Conservation (phyloP, 495 filamentous ascomycete genomes). For the Achaetomiella virescens region DNA sequence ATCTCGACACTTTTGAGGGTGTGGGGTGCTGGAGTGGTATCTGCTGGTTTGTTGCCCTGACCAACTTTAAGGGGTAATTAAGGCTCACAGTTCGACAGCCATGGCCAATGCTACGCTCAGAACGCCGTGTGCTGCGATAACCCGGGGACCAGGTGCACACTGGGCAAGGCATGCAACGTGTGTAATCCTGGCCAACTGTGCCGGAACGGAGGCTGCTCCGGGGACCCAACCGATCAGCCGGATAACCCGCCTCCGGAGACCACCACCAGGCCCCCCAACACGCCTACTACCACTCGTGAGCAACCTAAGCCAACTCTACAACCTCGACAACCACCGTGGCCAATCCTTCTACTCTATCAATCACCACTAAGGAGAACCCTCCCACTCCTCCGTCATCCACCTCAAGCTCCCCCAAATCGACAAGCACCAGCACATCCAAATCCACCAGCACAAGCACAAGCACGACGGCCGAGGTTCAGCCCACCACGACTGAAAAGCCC, state of each 20-base stretch:
- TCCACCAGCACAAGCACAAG: background rate
- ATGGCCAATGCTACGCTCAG: background rate
- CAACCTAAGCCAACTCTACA: no score
- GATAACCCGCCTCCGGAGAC: background rate
- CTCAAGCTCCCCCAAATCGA: background rate
- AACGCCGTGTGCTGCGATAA: background rate
- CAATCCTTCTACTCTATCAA: no score
- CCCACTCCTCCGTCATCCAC: background rate
- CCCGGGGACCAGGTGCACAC: background rate
- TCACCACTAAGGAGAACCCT: no score
- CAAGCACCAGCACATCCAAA: background rate
- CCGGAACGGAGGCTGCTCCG: background rate
- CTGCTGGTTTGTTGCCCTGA: background rate
- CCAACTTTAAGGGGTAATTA: background rate
- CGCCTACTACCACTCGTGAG: no score
- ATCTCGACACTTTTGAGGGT: background rate
- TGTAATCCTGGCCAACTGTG: background rate
- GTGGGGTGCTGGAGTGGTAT: background rate
- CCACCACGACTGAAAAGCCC: background rate
- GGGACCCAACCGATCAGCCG: background rate
- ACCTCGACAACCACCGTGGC: no score
- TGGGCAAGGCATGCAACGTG: background rate
- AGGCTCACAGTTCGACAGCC: background rate
- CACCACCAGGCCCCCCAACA: background rate
- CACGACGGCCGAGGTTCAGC: background rate